Percentiles rank a stretch among this genome's conserved stretches.
Conservation (phyloP, 2,329 filamentous ascomycete genomes). For the Samsoniella hepiali region DNA sequence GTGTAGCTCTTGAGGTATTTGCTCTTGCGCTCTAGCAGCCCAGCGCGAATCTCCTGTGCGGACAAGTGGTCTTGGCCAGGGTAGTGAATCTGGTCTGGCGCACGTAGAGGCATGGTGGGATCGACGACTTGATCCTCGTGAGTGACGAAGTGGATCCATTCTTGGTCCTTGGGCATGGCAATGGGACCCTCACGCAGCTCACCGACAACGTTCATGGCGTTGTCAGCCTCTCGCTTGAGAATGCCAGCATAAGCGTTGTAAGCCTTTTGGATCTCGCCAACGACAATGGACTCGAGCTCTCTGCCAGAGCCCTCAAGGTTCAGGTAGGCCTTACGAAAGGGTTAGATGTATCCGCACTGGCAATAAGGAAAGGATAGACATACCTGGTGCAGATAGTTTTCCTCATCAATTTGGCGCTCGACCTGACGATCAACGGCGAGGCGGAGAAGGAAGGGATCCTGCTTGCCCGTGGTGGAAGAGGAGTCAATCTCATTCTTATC, state of each 20-base stretch:
- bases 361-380: conserved; percentile 27
- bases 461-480: conserved; percentile 70
- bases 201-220: conserved; percentile 72
- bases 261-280: conserved; percentile 96
- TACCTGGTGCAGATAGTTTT: conserved; percentile 93
- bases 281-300: conserved; percentile 92
- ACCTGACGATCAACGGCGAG: conserved; percentile 85
- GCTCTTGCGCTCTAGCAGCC: conserved; percentile 93
- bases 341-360: conserved; percentile 22
- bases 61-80: conserved; percentile 84
- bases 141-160: conserved; percentile 82
- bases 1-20: conserved; percentile 98
- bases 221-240: conserved; percentile 84
- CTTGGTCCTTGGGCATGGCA: conserved; percentile 88
- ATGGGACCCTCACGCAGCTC: conserved; percentile 81
- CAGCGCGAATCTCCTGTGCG: conserved; percentile 79
- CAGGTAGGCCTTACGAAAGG: conserved; percentile 67
- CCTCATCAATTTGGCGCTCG: conserved; percentile 90
- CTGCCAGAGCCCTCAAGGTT: conserved; percentile 93
- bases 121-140: conserved; percentile 84
- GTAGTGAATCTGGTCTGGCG: conserved; percentile 80
- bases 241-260: conserved; percentile 93
- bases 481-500: conserved; percentile 77
- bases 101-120: conserved; percentile 73
- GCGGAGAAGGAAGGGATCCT: conserved; percentile 86